Base-by-base conservation (phyloP, 129 eudicot species). In the Rutidosis leptorrhynchoides region DNA sequence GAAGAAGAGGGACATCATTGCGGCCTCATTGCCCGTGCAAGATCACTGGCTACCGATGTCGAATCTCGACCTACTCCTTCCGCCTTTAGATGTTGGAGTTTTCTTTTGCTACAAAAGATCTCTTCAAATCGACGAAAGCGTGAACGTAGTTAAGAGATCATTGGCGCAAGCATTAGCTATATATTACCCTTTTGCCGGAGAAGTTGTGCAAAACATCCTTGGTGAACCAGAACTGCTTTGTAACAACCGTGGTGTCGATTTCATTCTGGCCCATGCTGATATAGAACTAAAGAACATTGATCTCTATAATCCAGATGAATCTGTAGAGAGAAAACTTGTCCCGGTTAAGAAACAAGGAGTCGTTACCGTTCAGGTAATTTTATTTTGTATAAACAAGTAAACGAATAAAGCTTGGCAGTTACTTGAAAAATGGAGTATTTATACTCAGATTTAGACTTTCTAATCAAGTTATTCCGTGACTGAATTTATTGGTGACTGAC, bases 191-290 rank as follows among this genome's bases (percentile, higher is more conserved):
- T 74, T 90, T 6, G 88, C 95, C 2, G 95, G 97, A 20, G 95
- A 86, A 70, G 68, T 90, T 8, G 78, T 82, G 23, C 74, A 64
- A 11, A 90, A 90, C 82, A 33, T 16, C 46, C 55, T 33, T 0
- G 85, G 78, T 4, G 97, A 90, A 53, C 92, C 95, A 2, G 87
- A 82, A 81, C 56, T 90, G 48, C 70, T 78, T 1, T 90, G 92
- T 77, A 84, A 87, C 57, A 84, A 84, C 83, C 79, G 82, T 0
- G 97, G 97, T 6, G 89, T 90, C 3, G 87, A 84, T 67, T 90
- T 90, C 17, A 59, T 79, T 11, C 69, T 76, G 2, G 95, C 95
- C 2, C 58, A 17, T 17, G 89, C 82, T 0, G 89, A 82, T 70
- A 64, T 74, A 10, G 79, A 78, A 49, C 90, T 90, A 15, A 68